phyloP scores from a whole-genome alignment of 169 alveolate species.

The Neospora caninum region DNA sequence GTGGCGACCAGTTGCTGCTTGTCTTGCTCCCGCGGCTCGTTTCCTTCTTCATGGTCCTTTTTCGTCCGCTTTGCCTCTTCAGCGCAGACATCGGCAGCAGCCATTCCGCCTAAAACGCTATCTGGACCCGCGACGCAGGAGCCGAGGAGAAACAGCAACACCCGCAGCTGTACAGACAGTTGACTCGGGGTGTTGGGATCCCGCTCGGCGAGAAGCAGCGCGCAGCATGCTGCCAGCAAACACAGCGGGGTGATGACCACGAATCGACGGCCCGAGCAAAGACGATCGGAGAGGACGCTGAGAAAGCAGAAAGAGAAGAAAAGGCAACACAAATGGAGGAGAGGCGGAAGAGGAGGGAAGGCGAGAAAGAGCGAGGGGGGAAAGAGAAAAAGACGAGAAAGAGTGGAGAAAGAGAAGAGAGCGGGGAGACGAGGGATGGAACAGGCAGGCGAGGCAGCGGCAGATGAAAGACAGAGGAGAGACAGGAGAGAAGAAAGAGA shows the following conservation, averaged over 20 bases:
- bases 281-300: conserved; percentile 53
- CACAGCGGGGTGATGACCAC: conserved; percentile 52
- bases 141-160: conserved; percentile 46
- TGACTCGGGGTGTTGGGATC: not conserved
- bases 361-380: not conserved
- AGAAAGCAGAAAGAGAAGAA: not conserved
- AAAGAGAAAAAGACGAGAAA: no score
- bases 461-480: not conserved
- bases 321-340: not conserved
- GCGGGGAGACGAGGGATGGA: not conserved
- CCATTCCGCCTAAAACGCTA: conserved; percentile 73
- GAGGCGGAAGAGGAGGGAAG: not conserved
- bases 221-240: conserved; percentile 20
- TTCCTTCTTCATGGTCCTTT: not conserved
- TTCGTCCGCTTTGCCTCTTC: not conserved
- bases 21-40: not conserved
- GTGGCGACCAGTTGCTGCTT: not conserved
- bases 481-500: not conserved
- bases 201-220: not conserved
- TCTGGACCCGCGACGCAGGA: conserved; percentile 72
- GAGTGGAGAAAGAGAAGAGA: not conserved
- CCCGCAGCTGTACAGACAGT: not conserved
- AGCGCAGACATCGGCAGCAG: conserved; percentile 67
- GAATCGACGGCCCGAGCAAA: conserved; percentile 44
- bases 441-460: not conserved